Evolutionary conservation across 2,329 filamentous ascomycete species (phyloP).

Genomic region (Cytospora piceae): DNA sequence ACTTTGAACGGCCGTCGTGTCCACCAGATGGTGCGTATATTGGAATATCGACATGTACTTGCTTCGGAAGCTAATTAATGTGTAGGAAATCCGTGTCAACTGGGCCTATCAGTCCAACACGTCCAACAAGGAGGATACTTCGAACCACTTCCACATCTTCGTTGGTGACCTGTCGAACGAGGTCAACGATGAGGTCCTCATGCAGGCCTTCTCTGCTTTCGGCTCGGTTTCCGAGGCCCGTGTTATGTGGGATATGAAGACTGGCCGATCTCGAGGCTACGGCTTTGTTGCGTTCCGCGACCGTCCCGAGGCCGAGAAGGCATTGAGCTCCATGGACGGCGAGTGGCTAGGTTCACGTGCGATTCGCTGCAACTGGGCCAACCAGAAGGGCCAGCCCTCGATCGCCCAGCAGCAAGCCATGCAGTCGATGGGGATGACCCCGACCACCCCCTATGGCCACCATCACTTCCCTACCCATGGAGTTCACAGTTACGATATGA

Average conservation of each 20-base stretch:
- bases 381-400: slow-evolving; percentile 99
- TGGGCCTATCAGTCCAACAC: slow-evolving; percentile 99
- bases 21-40: slow-evolving; percentile 80
- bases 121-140: slow-evolving; percentile 93
- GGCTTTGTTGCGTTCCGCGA: slow-evolving; percentile 98
- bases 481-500: slow-evolving; percentile 96
- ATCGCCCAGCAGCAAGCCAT: slow-evolving; percentile 98
- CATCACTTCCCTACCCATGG: slow-evolving; percentile 98
- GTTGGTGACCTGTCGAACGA: slow-evolving; percentile 98
- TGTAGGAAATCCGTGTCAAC: slow-evolving; percentile 95
- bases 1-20: slow-evolving; percentile 94
- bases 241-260: slow-evolving; percentile 99
- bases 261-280: slow-evolving; percentile 93
- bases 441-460: slow-evolving; percentile 92
- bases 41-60: neutral
- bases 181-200: slow-evolving; percentile 93
- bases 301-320: slow-evolving; percentile 90
- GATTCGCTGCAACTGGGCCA: slow-evolving; percentile 99
- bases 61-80: slow-evolving; percentile 12
- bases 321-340: slow-evolving; percentile 95
- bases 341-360: slow-evolving; percentile 98
- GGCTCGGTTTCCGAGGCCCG: slow-evolving; percentile 95
- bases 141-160: slow-evolving; percentile 98
- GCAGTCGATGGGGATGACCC: slow-evolving; percentile 97
- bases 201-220: slow-evolving; percentile 94